phyloP scores from a whole-genome alignment of 2,329 filamentous ascomycete species.

The Fusarium redolens region DNA sequence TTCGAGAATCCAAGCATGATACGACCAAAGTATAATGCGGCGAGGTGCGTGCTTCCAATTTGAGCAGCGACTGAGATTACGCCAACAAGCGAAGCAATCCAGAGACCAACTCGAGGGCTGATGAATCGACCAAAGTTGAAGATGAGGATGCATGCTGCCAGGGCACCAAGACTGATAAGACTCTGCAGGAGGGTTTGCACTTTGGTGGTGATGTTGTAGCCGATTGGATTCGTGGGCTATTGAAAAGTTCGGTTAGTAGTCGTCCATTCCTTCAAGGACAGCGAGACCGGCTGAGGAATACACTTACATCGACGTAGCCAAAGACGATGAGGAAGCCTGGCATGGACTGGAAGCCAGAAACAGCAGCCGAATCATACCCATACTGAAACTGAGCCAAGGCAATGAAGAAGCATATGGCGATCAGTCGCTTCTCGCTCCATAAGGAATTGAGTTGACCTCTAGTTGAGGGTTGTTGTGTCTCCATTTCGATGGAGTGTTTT shows the following conservation, averaged over 20 bases:
- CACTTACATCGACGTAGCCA: neutral
- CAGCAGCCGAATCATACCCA: neutral
- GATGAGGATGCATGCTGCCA: neutral
- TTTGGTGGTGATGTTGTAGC: neutral
- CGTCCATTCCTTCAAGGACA: too few relatives aligned
- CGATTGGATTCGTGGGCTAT: neutral
- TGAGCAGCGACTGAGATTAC: neutral
- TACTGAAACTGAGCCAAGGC: neutral
- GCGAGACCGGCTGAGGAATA: rapidly evolving
- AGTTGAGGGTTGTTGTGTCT: neutral
- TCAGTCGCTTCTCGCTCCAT: neutral
- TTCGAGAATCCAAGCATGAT: neutral
- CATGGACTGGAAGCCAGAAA: neutral
- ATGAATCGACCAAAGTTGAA: neutral
- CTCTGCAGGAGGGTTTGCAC: neutral
- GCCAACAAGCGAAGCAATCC: neutral
- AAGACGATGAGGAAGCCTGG: neutral
- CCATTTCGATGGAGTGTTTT: neutral
- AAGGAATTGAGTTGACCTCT: neutral
- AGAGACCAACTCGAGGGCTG: neutral
- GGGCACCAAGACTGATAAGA: neutral
- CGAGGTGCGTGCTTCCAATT: neutral
- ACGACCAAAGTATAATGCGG: neutral
- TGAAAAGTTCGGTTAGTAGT: neutral
- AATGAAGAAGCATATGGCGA: neutral